These are phyloP conservation scores for Aphanomyces cochlioides DNA, from an alignment of 352 stramenopile species.

Conservation along the genomic window DNA sequence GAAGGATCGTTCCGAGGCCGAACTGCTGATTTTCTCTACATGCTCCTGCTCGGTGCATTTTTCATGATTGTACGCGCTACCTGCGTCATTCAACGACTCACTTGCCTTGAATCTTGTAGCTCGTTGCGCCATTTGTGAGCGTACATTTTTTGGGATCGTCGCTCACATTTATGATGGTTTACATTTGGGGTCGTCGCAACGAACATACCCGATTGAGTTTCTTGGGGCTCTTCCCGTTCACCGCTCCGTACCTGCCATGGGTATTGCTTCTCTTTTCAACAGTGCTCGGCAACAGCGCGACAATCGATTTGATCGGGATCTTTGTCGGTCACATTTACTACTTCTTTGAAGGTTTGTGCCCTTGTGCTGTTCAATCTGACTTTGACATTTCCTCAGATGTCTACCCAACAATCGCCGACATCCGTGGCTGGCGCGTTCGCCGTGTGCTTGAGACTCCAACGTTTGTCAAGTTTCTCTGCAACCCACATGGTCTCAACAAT, in stretches of 20 bases:
- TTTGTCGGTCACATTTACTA: slow-evolving; percentile 99
- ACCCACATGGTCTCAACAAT: slow-evolving; percentile 15
- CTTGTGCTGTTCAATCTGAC: background rate
- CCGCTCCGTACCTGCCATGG: slow-evolving; percentile 97
- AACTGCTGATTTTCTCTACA: slow-evolving; percentile 97
- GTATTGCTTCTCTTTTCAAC: slow-evolving; percentile 97
- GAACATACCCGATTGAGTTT: slow-evolving; percentile 97
- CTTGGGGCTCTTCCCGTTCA: slow-evolving; percentile 97
- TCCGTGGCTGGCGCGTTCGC: slow-evolving; percentile 92
- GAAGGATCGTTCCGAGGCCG: slow-evolving; percentile 97
- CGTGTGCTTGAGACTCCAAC: slow-evolving; percentile 89
- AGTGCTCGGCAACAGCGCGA: slow-evolving; percentile 92
- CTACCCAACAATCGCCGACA: slow-evolving; percentile 94
- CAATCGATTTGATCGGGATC: slow-evolving; percentile 98
- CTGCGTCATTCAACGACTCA: background rate
- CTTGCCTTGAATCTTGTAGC: slow-evolving; percentile 37
- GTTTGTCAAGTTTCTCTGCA: slow-evolving; percentile 50
- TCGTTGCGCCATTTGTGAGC: slow-evolving; percentile 94
- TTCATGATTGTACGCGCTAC: slow-evolving; percentile 87
- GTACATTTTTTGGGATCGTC: slow-evolving; percentile 98
- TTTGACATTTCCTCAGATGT: slow-evolving; percentile 78
- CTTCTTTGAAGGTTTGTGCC: slow-evolving; percentile 90
- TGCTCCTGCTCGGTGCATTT: slow-evolving; percentile 94
- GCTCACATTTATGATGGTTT: slow-evolving; percentile 99
- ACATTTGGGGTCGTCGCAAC: slow-evolving; percentile 96